Conservation (phyloP, 768 basidiomycete species). For the Naematelia aurantialba region DNA sequence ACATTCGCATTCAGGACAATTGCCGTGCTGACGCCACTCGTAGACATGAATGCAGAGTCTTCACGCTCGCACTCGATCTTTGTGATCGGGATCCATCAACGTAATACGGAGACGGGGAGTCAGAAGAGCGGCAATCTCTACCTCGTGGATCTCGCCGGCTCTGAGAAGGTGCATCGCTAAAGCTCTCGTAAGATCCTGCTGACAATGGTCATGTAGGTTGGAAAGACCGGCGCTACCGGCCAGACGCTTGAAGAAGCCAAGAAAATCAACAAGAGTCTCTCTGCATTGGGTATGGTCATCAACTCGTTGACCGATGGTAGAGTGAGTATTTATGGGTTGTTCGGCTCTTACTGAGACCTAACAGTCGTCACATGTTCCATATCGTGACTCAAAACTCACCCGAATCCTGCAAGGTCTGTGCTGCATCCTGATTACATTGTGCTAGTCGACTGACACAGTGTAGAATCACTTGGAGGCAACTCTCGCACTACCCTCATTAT, state of each 20-base stretch:
- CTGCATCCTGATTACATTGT: conserved; percentile 50
- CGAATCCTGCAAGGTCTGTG: conserved; percentile 98
- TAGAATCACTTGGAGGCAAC: conserved; percentile 50
- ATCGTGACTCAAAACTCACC: conserved; percentile 97
- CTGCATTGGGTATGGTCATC: conserved; percentile 98
- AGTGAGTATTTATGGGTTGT: conserved; percentile 54
- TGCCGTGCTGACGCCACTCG: background rate
- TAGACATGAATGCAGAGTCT: conserved; percentile 99
- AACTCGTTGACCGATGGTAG: conserved; percentile 95
- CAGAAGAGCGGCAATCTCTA: conserved; percentile 96
- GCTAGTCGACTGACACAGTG: conserved; percentile 5
- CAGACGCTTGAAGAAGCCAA: conserved; percentile 99
- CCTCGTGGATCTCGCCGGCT: conserved; percentile 95
- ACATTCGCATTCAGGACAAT: background rate
- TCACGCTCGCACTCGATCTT: conserved; percentile 99
- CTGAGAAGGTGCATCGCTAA: conserved; percentile 67
- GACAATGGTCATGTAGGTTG: too few species aligned
- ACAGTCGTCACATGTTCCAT: conserved; percentile 93
- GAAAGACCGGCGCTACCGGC: conserved; percentile 97
- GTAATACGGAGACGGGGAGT: conserved; percentile 91
- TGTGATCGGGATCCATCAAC: conserved; percentile 92
- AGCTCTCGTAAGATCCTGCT: background rate
- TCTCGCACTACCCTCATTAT: conserved; percentile 89
- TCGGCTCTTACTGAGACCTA: conserved; percentile 8
- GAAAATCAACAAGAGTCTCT: conserved; percentile 99